Evolutionary conservation across 768 basidiomycete species (phyloP), one percentile per base, ranked within the genome.

Genomic region (Tricholomella constricta): DNA sequence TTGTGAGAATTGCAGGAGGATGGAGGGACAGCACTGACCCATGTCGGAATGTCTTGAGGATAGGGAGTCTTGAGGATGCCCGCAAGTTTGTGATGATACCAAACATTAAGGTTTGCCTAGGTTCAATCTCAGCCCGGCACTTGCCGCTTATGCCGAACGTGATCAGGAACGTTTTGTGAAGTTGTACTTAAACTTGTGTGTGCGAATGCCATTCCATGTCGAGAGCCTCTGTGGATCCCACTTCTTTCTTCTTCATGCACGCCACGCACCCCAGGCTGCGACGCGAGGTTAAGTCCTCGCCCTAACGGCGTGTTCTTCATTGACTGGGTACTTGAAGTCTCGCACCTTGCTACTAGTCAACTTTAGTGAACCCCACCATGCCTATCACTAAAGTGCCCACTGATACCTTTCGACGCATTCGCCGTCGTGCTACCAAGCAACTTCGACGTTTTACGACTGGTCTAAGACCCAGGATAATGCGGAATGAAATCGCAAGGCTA

Each of bases 1-100:
- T 46, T 34, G 44, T 15, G 52, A n/a, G 15, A 36, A 60, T 47
- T 27, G 52, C 40, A 15, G 50, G 36, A 49, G 45, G 55, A 49
- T 38, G 55, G 48, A 22, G 51, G 32, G 47, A 64, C 73, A 72
- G 69, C 69, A 81, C 85, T 77, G 51, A 89, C 88, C 88, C 88
- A 89, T 90, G 75, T 76, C 77, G 78, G 76, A 74, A 65, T 76
- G 83, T 82, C 81, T 88, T 87, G 85, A 86, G 78, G 82, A 78
- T 79, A 73, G 69, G 67, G 74, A 64, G 65, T 75, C 73, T 69
- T 73, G 72, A 72, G 65, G 69, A 65, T 63, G 62, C 68, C 66
- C 64, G 62, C 71, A 59, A 73, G 69, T 75, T 73, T 75, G 69
- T 76, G 83, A 82, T 84, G 83, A 85, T 81, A 73, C 67, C 60